Evolutionary conservation across 495 filamentous ascomycete species (phyloP), one percentile per base, ranked within the genome.

Genomic region (Astrothelium macrocarpum): DNA sequence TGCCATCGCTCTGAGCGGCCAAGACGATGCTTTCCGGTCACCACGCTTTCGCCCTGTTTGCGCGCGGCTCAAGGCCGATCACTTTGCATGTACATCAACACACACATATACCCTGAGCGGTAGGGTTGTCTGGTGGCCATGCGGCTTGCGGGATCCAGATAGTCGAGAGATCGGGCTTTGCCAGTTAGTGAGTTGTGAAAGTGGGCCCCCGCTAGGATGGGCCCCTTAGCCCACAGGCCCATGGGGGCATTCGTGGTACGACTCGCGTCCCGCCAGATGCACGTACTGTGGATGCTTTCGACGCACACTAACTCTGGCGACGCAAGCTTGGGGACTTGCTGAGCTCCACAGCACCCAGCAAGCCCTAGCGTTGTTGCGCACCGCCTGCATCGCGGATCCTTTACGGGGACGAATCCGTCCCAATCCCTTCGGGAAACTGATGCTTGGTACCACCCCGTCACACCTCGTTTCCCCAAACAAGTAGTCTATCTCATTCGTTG

Each of bases 91-190:
- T n/a, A 20, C 16, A 16, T 39, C 36, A 39, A 39, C 36, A n/a
- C n/a, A n/a, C n/a, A n/a, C n/a, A n/a, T n/a, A 16, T 39, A 5
- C 36, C 36, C 23, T 56, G 25, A 56, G 49, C 25, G 26, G 34
- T 56, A 29, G 12, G 20, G 5, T 28, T 9, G 49, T 56, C 25
- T 5, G 11, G 2, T 20, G 20, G 23, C 23, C 9, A 7, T 20
- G 23, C 49, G 23, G 49, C 49, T 12, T 9, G 49, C 29, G 49
- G 49, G 49, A 39, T 3, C 25, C 49, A 56, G 49, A 56, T 56
- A 28, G 49, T 56, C 49, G 49, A 56, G 49, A 56, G 49, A 56
- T 56, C 49, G 49, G 29, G 49, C 49, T 56, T 56, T n/a, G 23
- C n/a, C n/a, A n/a, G n/a, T n/a, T n/a, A n/a, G 12, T 9, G 9